These are phyloP conservation scores for Brasenia schreberi DNA, from an alignment of 164 flowering plant species.

Conservation along the genomic window DNA sequence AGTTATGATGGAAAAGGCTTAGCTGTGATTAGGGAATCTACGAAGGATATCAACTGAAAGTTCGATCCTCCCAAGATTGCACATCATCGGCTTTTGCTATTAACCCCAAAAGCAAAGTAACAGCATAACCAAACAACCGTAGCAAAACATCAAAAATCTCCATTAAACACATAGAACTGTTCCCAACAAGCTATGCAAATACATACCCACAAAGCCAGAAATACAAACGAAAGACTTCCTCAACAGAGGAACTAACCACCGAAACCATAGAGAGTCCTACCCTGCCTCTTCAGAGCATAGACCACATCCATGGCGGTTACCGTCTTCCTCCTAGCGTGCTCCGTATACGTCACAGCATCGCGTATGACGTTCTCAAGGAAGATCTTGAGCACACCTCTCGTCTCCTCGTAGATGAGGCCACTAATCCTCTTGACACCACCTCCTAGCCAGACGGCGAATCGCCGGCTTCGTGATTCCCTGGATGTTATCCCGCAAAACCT, in stretches of 20 bases:
- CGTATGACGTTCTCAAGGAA: conserved; percentile 17
- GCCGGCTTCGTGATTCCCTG: conserved; percentile 23
- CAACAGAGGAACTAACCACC: conserved; percentile 11
- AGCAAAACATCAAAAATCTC: no score
- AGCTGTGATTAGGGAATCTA: no score
- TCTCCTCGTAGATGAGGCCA: conserved; percentile 19
- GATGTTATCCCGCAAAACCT: conserved; percentile 18
- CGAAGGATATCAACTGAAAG: no score
- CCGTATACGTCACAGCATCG: conserved; percentile 19
- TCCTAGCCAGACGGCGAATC: conserved; percentile 14
- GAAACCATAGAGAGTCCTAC: conserved; percentile 19
- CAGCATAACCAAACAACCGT: no score
- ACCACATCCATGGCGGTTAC: conserved; percentile 22
- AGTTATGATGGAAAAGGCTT: no score
- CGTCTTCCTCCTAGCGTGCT: conserved; percentile 18
- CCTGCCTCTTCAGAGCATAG: conserved; percentile 19
- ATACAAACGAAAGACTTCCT: not conserved
- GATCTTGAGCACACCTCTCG: conserved; percentile 18
- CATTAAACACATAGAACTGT: no score
- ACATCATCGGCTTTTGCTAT: no score
- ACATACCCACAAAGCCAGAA: not conserved
- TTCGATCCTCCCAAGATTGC: no score
- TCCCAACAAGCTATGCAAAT: no score
- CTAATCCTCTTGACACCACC: conserved; percentile 17
- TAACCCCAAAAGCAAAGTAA: no score